Evolutionary conservation across 2,329 filamentous ascomycete species (phyloP), one percentile per base, ranked within the genome.

Genomic region (Sarocladium kiliense): DNA sequence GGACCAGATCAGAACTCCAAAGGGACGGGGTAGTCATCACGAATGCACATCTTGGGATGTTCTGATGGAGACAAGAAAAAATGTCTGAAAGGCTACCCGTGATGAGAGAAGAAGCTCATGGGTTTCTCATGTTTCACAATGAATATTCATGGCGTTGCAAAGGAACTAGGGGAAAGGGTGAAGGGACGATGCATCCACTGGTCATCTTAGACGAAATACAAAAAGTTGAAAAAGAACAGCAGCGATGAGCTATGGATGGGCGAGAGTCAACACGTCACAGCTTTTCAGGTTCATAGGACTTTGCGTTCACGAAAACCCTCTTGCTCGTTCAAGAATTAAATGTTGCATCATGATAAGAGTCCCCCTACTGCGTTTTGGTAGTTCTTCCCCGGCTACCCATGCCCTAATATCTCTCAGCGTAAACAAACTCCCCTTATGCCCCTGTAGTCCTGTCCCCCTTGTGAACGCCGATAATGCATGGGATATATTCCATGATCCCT

Each of bases 211-310:
- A 50, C 32, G 30, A 55, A 47, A 55, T 50, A 47, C 54, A 55
- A 56, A 53, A 56, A 50, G 47, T 49, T 55, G 41, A 47, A 47
- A 47, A 55, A 44, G 26, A 55, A 44, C 34, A 39, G 36, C 16
- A n/a, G 36, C 39, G 36, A 39, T 39, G 16, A n/a, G n/a, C n/a
- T n/a, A n/a, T n/a, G n/a, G n/a, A n/a, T n/a, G n/a, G n/a, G n/a
- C n/a, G n/a, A n/a, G n/a, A n/a, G n/a, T n/a, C n/a, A n/a, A n/a
- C n/a, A n/a, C n/a, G n/a, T n/a, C n/a, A n/a, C n/a, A n/a, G n/a
- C n/a, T n/a, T n/a, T n/a, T n/a, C n/a, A n/a, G n/a, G n/a, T n/a
- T n/a, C n/a, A n/a, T n/a, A n/a, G n/a, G n/a, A n/a, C n/a, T n/a
- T n/a, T n/a, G n/a, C n/a, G n/a, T n/a, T n/a, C n/a, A n/a, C n/a